Conservation (phyloP, 192 early-diverging fungal species). For the Mortierella alpina region DNA sequence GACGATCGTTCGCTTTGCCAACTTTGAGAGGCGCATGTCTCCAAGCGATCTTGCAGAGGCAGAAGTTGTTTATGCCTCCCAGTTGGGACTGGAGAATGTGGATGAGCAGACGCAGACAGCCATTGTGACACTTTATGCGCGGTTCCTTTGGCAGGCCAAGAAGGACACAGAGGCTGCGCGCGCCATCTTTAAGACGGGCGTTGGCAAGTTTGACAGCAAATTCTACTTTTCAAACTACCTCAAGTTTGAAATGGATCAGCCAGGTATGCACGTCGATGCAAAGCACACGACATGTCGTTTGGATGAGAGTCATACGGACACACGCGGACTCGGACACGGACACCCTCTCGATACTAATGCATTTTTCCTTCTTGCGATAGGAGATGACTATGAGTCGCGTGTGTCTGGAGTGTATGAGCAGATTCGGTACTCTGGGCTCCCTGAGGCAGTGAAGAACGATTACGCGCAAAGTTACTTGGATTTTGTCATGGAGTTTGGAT, state of each 20-base stretch:
- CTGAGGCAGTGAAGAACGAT: constrained; percentile 65
- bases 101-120: constrained; percentile 65
- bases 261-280: constrained; percentile 42
- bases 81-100: constrained; percentile 41
- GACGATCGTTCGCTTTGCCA: constrained; percentile 66
- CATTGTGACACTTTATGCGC: constrained; percentile 64
- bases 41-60: constrained; percentile 53
- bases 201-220: constrained; percentile 57
- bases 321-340: background rate
- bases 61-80: constrained; percentile 42
- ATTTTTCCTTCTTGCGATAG: constrained; percentile 11
- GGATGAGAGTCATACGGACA: background rate
- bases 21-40: constrained; percentile 73
- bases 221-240: constrained; percentile 70
- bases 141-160: constrained; percentile 60
- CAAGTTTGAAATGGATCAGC: constrained; percentile 71
- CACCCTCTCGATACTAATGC: background rate
- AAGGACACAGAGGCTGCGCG: constrained; percentile 56
- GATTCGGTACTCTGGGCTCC: constrained; percentile 56
- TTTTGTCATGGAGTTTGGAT: constrained; percentile 64
- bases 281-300: too few relatives aligned
- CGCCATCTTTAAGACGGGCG: constrained; percentile 58
- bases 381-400: constrained; percentile 51
- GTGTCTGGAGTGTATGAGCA: constrained; percentile 62
- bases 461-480: constrained; percentile 67